Percentiles rank a stretch among this genome's conserved stretches.
Conservation (phyloP, 345 rosid species). For the Draba incana region DNA sequence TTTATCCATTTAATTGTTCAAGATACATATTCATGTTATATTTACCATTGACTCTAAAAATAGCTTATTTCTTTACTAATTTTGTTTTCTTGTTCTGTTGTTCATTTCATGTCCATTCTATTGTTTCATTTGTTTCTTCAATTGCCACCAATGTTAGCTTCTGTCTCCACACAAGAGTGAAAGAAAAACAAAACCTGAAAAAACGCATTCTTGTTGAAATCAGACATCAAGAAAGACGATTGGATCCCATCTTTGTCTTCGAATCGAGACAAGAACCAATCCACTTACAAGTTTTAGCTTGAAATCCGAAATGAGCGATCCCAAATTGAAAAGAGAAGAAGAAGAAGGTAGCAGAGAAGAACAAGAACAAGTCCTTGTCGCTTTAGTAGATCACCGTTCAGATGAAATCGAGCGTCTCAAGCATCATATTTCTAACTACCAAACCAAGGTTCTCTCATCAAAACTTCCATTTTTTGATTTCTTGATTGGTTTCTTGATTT, state of each 20-base stretch:
- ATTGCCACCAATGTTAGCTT: background rate
- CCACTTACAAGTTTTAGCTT: background rate
- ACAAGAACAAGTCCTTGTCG: slow-evolving; percentile 69
- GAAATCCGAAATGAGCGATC: slow-evolving; percentile 28
- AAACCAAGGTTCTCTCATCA: slow-evolving; percentile 57
- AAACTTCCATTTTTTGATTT: background rate
- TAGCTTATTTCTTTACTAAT: no score
- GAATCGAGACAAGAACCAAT: slow-evolving; percentile 18
- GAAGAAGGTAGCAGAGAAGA: slow-evolving; percentile 50
- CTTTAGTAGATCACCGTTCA: slow-evolving; percentile 75
- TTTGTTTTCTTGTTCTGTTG: no score
- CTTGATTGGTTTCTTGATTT: slow-evolving; percentile 11
- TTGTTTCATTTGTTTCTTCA: background rate
- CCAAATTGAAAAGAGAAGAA: slow-evolving; percentile 25
- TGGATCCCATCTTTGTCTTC: slow-evolving; percentile 26
- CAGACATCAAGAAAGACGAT: slow-evolving; percentile 16
- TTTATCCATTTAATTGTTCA: no score
- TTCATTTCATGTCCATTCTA: background rate
- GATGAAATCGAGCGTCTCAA: slow-evolving; percentile 65
- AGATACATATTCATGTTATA: no score
- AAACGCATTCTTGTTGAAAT: background rate
- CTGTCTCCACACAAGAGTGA: background rate
- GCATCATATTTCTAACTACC: slow-evolving; percentile 69
- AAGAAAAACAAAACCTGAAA: background rate
- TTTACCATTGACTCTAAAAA: no score